A percentile compares a stretch with the other conserved stretches of the same genome.
These are phyloP conservation scores for Metarhizium sp. DNA, from an alignment of 2,329 filamentous ascomycete species.

Conservation along the genomic window DNA sequence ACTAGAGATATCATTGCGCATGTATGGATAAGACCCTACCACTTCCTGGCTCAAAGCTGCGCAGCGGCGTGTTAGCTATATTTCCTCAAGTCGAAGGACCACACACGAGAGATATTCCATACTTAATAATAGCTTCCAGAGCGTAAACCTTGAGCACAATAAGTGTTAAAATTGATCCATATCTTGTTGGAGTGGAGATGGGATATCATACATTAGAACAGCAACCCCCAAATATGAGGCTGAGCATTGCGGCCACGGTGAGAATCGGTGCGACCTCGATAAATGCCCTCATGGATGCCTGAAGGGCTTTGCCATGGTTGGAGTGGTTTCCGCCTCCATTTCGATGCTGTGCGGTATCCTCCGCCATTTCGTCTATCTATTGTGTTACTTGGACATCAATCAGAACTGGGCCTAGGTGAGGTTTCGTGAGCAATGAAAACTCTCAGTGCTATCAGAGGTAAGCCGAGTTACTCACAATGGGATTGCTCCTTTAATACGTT, in stretches of 20 bases:
- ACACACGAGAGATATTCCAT: slow-evolving; percentile 26
- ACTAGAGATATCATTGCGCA: not conserved
- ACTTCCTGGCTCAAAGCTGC: slow-evolving; percentile 66
- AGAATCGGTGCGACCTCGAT: slow-evolving; percentile 14
- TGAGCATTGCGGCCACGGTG: slow-evolving; percentile 60
- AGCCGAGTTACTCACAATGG: not conserved
- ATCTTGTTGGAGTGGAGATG: not conserved
- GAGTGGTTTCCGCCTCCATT: not conserved
- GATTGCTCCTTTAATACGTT: not conserved
- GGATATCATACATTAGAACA: slow-evolving; percentile 68
- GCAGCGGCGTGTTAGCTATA: not conserved
- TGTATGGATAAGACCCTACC: slow-evolving; percentile 39
- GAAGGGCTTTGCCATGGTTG: not conserved
- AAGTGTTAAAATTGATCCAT: not conserved
- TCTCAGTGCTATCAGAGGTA: not conserved
- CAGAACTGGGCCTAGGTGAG: not conserved
- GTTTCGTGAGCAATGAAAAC: not conserved
- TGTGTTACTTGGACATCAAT: not conserved
- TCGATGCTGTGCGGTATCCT: not conserved
- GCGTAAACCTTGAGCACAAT: slow-evolving; percentile 69
- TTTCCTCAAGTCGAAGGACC: not conserved
- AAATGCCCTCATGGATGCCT: not conserved
- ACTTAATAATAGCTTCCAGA: slow-evolving; percentile 91
- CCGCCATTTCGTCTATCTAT: not conserved
- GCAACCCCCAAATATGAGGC: slow-evolving; percentile 89